Evolutionary conservation across 768 basidiomycete genomes (phyloP).

Genomic region (Kwoniella shandongensis): DNA sequence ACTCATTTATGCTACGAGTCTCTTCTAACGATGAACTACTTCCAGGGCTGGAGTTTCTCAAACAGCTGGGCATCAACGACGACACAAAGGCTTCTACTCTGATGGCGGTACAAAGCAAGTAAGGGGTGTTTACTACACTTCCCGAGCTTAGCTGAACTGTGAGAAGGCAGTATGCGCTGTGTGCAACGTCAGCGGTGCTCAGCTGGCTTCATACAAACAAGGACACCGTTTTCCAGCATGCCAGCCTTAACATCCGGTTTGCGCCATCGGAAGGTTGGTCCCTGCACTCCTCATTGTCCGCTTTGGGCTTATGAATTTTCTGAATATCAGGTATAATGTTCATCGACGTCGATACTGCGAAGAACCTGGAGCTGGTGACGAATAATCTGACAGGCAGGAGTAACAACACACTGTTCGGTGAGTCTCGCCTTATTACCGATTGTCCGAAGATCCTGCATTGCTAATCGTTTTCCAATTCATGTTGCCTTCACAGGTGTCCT

Average conservation of each 20-base stretch:
- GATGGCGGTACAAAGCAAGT: slow-evolving; percentile 78
- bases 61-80: slow-evolving; percentile 74
- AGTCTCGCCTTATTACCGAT: slow-evolving; percentile 17
- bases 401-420: slow-evolving; percentile 75
- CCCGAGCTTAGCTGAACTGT: no score
- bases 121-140: background rate
- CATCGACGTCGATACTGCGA: slow-evolving; percentile 84
- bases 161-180: slow-evolving; percentile 90
- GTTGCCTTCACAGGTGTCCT: slow-evolving; percentile 43
- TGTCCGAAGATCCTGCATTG: no score
- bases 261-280: slow-evolving; percentile 65
- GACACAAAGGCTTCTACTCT: slow-evolving; percentile 78
- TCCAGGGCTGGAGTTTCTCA: slow-evolving; percentile 56
- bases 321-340: slow-evolving; percentile 73
- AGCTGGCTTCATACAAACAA: slow-evolving; percentile 69
- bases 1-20: background rate
- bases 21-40: background rate
- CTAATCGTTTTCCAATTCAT: background rate
- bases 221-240: slow-evolving; percentile 68
- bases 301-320: background rate
- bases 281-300: background rate
- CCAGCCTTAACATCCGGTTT: slow-evolving; percentile 56
- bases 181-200: slow-evolving; percentile 81
- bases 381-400: slow-evolving; percentile 66
- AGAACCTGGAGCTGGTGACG: slow-evolving; percentile 82